Conservation (phyloP, 768 basidiomycete species). For the Roridomyces roridus region DNA sequence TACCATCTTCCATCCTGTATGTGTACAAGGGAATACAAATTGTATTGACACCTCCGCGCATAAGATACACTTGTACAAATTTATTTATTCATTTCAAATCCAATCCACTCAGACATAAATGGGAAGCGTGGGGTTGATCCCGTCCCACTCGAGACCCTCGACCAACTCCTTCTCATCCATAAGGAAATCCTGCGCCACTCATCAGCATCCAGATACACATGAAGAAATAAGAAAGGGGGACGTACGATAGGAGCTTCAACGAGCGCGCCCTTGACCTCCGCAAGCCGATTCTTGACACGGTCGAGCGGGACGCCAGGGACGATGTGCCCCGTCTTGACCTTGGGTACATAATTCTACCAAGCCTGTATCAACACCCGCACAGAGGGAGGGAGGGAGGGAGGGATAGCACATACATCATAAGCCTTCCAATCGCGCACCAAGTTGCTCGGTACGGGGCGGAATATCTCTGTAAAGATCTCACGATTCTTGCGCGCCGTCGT, state of each 20-base stretch:
- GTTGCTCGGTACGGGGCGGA: conserved; percentile 87
- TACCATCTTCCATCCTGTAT: no score
- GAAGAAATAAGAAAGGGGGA: conserved; percentile 10
- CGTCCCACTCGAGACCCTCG: conserved; percentile 73
- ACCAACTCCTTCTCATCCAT: conserved; percentile 80
- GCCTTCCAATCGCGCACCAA: conserved; percentile 77
- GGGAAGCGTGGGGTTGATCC: conserved; percentile 77
- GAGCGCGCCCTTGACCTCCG: conserved; percentile 70
- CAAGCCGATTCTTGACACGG: conserved; percentile 78
- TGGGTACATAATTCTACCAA: conserved; percentile 73
- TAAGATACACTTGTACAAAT: no score
- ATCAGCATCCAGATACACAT: conserved; percentile 6
- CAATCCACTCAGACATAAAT: conserved; percentile 76
- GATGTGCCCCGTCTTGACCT: conserved; percentile 83
- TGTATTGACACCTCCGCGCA: no score
- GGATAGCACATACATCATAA: conserved; percentile 69
- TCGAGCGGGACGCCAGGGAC: conserved; percentile 68
- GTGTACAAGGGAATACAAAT: no score
- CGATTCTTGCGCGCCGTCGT: conserved; percentile 81
- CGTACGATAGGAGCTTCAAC: conserved; percentile 79
- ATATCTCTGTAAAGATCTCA: conserved; percentile 85
- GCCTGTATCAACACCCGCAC: background rate
- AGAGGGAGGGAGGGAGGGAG: conserved; percentile 1
- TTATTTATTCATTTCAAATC: no score
- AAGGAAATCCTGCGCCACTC: conserved; percentile 71